These are phyloP conservation scores for Cordyceps javanica DNA, from an alignment of 2,329 filamentous ascomycete genomes.

Conservation along the genomic window DNA sequence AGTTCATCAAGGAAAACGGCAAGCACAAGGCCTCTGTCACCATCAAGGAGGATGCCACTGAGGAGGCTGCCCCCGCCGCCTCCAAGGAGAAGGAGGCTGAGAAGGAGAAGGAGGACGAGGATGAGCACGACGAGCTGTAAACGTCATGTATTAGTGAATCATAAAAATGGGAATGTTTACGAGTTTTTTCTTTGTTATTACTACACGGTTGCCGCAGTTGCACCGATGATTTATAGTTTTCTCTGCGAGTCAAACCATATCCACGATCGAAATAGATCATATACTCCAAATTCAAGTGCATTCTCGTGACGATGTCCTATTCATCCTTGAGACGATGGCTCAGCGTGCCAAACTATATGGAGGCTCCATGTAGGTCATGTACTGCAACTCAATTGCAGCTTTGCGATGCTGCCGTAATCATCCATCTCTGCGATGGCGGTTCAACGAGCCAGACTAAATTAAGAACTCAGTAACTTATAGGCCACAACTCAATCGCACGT, in stretches of 20 bases:
- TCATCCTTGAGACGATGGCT: background rate
- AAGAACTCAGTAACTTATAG: too few species aligned
- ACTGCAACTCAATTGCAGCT: too few species aligned
- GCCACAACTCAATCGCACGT: too few species aligned
- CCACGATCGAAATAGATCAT: slow-evolving; percentile 12
- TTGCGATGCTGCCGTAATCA: too few species aligned
- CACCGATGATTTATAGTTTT: slow-evolving; percentile 10
- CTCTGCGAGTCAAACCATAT: slow-evolving; percentile 5
- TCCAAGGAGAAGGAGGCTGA: slow-evolving; percentile 44
- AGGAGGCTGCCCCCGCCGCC: slow-evolving; percentile 49
- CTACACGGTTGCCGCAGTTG: slow-evolving; percentile 2
- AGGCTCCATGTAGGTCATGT: background rate
- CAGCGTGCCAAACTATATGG: background rate
- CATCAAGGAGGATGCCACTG: slow-evolving; percentile 46
- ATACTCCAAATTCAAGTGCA: background rate
- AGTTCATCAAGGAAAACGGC: slow-evolving; percentile 93
- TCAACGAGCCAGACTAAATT: too few species aligned
- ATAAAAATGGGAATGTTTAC: slow-evolving; percentile 12
- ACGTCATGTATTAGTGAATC: slow-evolving; percentile 25
- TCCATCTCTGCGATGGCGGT: too few species aligned
- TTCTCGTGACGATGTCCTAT: background rate
- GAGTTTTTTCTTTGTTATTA: slow-evolving; percentile 23
- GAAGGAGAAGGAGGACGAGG: slow-evolving; percentile 37
- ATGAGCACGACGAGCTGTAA: slow-evolving; percentile 70
- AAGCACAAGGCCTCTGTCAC: slow-evolving; percentile 73